Conservation (phyloP, 2,329 filamentous ascomycete species). For the Lachnellula willkommii region DNA sequence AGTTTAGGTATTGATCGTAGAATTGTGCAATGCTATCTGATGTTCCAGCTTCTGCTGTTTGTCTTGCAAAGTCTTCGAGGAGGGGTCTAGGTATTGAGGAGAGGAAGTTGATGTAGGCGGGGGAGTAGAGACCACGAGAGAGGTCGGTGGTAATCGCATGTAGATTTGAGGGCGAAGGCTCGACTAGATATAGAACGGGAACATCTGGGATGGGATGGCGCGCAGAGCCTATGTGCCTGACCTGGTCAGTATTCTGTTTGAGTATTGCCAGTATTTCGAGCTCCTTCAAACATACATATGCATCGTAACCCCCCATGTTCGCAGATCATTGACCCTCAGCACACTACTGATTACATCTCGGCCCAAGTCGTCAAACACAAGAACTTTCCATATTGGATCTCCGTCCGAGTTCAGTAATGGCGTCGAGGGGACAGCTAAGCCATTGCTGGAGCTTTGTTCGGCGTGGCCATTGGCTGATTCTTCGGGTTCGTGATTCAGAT, state of each 20-base stretch:
- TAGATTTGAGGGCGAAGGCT: conserved; percentile 77
- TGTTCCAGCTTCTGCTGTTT: conserved; percentile 78
- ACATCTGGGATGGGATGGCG: conserved; percentile 94
- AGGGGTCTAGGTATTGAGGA: conserved; percentile 86
- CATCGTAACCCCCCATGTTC: conserved; percentile 92
- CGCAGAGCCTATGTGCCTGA: conserved; percentile 70
- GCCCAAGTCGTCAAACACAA: conserved; percentile 88
- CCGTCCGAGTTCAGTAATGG: conserved; percentile 81
- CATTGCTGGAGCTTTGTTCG: conserved; percentile 56
- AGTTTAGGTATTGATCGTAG: conserved; percentile 96
- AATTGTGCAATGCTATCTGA: conserved; percentile 88
- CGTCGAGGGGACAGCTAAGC: conserved; percentile 61
- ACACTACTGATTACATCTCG: conserved; percentile 97
- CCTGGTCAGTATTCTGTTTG: conserved; percentile 21
- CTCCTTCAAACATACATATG: conserved; percentile 62
- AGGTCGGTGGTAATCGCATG: conserved; percentile 80
- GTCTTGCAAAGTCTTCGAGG: conserved; percentile 88
- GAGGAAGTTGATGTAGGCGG: conserved; percentile 94
- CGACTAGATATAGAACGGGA: conserved; percentile 91
- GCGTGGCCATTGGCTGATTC: conserved; percentile 51
- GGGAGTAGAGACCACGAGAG: conserved; percentile 80
- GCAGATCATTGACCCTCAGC: conserved; percentile 84
- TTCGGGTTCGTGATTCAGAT: conserved; percentile 72
- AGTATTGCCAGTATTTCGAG: background rate
- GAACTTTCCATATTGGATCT: conserved; percentile 94